Conservation (phyloP, 75 land plant species). For the Selaginella moellendorffii region DNA sequence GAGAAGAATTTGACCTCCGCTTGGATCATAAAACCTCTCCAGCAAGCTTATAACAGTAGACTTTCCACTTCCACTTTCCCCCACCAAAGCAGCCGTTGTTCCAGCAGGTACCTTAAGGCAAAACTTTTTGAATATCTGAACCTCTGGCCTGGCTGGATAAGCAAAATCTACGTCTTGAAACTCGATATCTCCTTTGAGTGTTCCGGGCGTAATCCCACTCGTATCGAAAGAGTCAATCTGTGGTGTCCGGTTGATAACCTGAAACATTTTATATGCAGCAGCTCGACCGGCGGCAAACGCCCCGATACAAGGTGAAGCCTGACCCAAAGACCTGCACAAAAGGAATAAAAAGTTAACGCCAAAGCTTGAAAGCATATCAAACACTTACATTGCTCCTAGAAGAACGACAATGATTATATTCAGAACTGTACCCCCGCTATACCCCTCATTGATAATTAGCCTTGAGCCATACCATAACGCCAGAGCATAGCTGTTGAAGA, state of each 20-base stretch:
- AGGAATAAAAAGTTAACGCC: neutral
- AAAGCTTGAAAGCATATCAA: neutral
- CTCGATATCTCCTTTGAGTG: neutral
- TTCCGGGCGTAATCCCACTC: neutral
- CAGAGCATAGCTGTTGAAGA: constrained; percentile 7
- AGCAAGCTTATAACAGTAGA: constrained; percentile 87
- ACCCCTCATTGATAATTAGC: neutral
- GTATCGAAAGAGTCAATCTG: constrained; percentile 1
- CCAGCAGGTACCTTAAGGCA: neutral
- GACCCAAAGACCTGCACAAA: constrained; percentile 2
- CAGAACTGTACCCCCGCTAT: neutral
- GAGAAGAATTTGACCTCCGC: constrained; percentile 66
- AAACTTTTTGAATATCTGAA: constrained; percentile 4
- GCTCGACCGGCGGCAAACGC: constrained; percentile 7
- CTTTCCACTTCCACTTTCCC: constrained; percentile 95
- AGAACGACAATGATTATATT: neutral
- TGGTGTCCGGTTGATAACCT: constrained; percentile 1
- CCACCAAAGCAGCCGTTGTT: constrained; percentile 51
- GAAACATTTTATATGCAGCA: constrained; percentile 10
- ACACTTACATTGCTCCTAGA: constrained; percentile 1
- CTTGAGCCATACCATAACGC: constrained; percentile 6
- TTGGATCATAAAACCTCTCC: constrained; percentile 93
- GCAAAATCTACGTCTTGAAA: constrained; percentile 1
- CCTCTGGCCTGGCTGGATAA: neutral
- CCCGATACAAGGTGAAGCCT: constrained; percentile 3